Evolutionary conservation across 2,329 filamentous ascomycete genomes (phyloP), one percentile per base, ranked within the genome.

Genomic region (Fusarium pilosicola): DNA sequence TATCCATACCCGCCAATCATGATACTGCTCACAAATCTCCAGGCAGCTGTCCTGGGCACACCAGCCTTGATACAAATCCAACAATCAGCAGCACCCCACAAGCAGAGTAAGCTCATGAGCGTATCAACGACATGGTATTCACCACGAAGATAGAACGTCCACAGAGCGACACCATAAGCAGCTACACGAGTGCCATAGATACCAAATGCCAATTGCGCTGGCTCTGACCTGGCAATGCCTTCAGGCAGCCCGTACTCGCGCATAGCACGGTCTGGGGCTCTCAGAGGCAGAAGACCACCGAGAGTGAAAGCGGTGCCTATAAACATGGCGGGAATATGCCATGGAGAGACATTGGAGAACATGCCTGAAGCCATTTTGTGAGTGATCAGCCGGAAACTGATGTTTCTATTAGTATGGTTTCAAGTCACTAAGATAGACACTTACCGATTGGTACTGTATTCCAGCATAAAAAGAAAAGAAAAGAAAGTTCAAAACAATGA

Each of bases 261-360:
- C 44, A 83, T 83, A 18, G 81, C 80, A 32, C 71, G 75, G 28
- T 74, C 59, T 6, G 80, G 74, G 58, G 79, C 78, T 71, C 75
- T 80, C 41, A 83, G 71, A 20, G 81, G 82, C 12, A 81, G 75
- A 39, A 81, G 68, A 18, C 80, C 80, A 28, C 80, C 80, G 52
- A 83, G 72, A 8, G 77, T 80, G 24, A 77, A 77, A 14, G 77
- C 69, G 26, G 78, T 80, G 26, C 78, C 81, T 24, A 81, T 65
- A 6, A 80, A 77, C 18, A 80, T 52, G 13, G 75, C 70, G 4
- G 78, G 77, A 44, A 78, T 74, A 52, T 81, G 79, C 71, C 73
- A 77, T 10, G 67, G 64, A 15, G 74, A 68, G 41, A 77, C 73
- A 18, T 56, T 41, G 6, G 70, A 65, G 24, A 75, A 51, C 10